Percentiles rank a stretch among this genome's conserved stretches.
Evolutionary conservation across 306 rosid species (phyloP).

Genomic region (Calophaca sinica): DNA sequence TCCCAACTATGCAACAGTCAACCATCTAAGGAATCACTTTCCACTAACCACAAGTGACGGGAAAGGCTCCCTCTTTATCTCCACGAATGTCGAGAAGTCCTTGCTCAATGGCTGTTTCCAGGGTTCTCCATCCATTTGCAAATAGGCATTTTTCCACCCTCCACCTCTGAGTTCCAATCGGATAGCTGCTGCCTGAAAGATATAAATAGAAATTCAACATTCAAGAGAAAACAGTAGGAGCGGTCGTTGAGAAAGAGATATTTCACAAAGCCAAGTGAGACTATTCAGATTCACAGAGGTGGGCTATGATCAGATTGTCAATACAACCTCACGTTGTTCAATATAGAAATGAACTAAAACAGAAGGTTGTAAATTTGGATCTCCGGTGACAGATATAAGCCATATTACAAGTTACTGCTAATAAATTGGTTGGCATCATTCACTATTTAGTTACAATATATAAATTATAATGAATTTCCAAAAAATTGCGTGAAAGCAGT

Average conservation of each 20-base stretch:
- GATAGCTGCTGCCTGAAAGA: slow-evolving; percentile 85
- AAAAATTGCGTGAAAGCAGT: slow-evolving; percentile 25
- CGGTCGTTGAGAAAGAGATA: slow-evolving; percentile 23
- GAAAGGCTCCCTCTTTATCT: slow-evolving; percentile 86
- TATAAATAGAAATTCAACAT: slow-evolving; percentile 28
- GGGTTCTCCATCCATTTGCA: slow-evolving; percentile 99
- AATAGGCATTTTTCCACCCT: slow-evolving; percentile 75
- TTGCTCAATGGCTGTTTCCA: slow-evolving; percentile 88
- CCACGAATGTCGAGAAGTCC: slow-evolving; percentile 79
- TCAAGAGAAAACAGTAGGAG: slow-evolving; percentile 31
- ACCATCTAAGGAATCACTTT: slow-evolving; percentile 46
- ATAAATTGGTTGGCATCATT: not conserved
- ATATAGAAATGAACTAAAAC: slow-evolving; percentile 16
- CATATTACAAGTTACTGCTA: not conserved
- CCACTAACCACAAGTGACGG: slow-evolving; percentile 80
- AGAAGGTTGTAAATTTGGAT: slow-evolving; percentile 14
- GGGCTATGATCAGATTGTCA: slow-evolving; percentile 4
- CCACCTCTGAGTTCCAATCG: slow-evolving; percentile 94
- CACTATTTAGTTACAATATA: slow-evolving; percentile 8
- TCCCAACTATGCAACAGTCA: slow-evolving; percentile 28
- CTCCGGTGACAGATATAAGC: not conserved
- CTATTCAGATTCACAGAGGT: slow-evolving; percentile 21
- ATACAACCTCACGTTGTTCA: not conserved
- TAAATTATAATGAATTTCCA: not conserved
- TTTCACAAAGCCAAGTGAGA: slow-evolving; percentile 34